Evolutionary conservation across 805 yeast species (phyloP).

Genomic region (Isabelozyma gotoi): DNA sequence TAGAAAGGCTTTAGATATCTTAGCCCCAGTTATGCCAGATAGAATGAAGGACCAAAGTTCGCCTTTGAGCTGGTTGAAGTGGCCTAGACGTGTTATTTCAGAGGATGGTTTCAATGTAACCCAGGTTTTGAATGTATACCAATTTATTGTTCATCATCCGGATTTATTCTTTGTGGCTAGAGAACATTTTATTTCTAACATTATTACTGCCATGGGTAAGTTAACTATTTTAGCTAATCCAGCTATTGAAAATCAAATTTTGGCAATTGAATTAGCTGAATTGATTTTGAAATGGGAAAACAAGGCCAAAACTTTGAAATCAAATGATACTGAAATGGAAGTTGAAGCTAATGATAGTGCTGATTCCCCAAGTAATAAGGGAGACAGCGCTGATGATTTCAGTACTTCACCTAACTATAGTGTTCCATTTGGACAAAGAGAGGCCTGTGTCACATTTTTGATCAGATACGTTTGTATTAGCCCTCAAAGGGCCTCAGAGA

Average conservation of each 20-base stretch:
- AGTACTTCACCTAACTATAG: slow-evolving; percentile 51
- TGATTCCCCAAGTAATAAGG: too few relatives aligned
- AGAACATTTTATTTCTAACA: slow-evolving; percentile 84
- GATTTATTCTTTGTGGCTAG: slow-evolving; percentile 82
- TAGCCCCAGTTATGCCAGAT: slow-evolving; percentile 83
- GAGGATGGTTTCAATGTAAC: slow-evolving; percentile 87
- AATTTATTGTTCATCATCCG: slow-evolving; percentile 82
- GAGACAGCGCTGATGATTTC: slow-evolving; percentile 26
- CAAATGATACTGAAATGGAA: slow-evolving; percentile 5
- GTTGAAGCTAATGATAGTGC: slow-evolving; percentile 3
- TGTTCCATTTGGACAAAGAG: slow-evolving; percentile 78
- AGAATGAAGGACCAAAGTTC: slow-evolving; percentile 58
- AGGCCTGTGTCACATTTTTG: slow-evolving; percentile 85
- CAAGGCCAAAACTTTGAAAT: slow-evolving; percentile 32
- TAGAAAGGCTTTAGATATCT: slow-evolving; percentile 78
- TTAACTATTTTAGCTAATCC: slow-evolving; percentile 76
- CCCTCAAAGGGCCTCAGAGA: slow-evolving; percentile 80
- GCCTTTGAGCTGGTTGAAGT: slow-evolving; percentile 77
- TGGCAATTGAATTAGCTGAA: slow-evolving; percentile 90
- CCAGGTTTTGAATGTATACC: slow-evolving; percentile 85
- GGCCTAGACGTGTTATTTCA: slow-evolving; percentile 89
- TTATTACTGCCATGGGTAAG: slow-evolving; percentile 90
- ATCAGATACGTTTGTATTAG: slow-evolving; percentile 86
- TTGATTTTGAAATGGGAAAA: slow-evolving; percentile 84
- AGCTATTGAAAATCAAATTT: slow-evolving; percentile 73